Evolutionary conservation across 768 basidiomycete genomes (phyloP), one percentile per base, ranked within the genome.

Genomic region (Russula lepida): DNA sequence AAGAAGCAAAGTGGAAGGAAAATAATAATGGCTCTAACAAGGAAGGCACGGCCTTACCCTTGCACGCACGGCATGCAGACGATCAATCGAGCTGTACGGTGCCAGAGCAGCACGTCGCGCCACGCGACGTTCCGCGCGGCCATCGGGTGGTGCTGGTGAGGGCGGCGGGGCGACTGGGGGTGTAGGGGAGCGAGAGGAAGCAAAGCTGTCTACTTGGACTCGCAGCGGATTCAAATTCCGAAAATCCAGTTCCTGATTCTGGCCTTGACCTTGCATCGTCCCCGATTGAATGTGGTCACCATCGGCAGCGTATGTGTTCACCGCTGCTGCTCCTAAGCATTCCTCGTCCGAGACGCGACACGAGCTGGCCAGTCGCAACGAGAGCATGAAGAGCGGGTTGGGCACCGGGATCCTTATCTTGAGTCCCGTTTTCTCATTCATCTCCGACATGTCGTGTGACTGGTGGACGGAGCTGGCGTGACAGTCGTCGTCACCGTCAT

Each of bases 321-420:
- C 12, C 27, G 12, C 6, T 41, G 19, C 39, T n/a, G 46, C 4
- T 28, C 25, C 47, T 8, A 15, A 6, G 35, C 17, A 17, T 25
- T 17, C 41, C 28, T 41, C 28, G 37, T 51, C 46, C 9, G 44
- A 47, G 30, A 63, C 52, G 32, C 37, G 62, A 17, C 62, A 63
- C 15, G 57, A 58, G 39, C 25, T 30, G 2, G 52, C 57, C 21
- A 63, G 37, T 28, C 39, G 51, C 32, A 58, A 39, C 19, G 62
- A 53, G 52, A 63, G 62, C 52, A 63, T 44, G 46, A 63, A 44
- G n/a, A 54, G 30, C 47, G 62, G 52, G n/a, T 37, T 58, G 9
- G 62, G 46, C 17, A 47, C 28, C n/a, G 62, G 62, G 46, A 63
- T 63, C 46, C 23, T 53, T 39, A 63, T 63, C 52, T 58, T 63